These are phyloP conservation scores for Backusella liffmaniae DNA, from an alignment of 192 early-diverging fungal species.

Conservation along the genomic window DNA sequence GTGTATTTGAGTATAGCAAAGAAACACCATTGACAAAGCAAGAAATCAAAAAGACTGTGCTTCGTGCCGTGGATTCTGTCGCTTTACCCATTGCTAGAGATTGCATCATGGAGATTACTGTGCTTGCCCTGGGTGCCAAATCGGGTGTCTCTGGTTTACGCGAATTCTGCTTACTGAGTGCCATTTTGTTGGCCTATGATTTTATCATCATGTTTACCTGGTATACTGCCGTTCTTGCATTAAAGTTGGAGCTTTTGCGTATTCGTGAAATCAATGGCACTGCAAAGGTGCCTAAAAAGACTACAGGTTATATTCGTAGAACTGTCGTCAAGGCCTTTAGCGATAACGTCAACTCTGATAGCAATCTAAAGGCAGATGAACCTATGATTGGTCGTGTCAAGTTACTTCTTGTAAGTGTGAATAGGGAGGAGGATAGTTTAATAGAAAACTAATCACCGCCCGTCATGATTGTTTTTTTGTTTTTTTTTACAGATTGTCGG, in stretches of 20 bases:
- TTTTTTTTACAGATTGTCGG: constrained; percentile 45
- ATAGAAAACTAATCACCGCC: neutral
- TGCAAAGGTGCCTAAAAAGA: neutral
- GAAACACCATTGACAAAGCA: constrained; percentile 27
- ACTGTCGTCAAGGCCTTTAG: constrained; percentile 62
- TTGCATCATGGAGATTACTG: constrained; percentile 80
- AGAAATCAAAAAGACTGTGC: constrained; percentile 62
- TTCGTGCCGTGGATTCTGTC: constrained; percentile 62
- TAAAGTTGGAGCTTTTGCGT: constrained; percentile 76
- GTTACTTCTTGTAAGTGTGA: constrained; percentile 42
- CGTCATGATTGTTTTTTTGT: neutral
- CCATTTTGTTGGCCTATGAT: constrained; percentile 82
- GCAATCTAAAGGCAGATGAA: constrained; percentile 41
- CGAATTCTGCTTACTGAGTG: constrained; percentile 81
- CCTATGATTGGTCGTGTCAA: constrained; percentile 59
- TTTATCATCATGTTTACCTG: constrained; percentile 80
- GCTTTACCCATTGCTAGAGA: constrained; percentile 66
- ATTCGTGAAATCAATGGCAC: constrained; percentile 42
- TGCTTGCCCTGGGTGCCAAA: constrained; percentile 75
- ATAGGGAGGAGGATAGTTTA: no score
- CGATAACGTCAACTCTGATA: constrained; percentile 34
- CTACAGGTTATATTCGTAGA: constrained; percentile 48
- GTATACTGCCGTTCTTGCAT: constrained; percentile 80
- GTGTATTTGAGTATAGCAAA: constrained; percentile 63
- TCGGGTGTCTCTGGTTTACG: constrained; percentile 72